Conservation (phyloP, 441 rosid genomes). For the Brassica hybrid region DNA sequence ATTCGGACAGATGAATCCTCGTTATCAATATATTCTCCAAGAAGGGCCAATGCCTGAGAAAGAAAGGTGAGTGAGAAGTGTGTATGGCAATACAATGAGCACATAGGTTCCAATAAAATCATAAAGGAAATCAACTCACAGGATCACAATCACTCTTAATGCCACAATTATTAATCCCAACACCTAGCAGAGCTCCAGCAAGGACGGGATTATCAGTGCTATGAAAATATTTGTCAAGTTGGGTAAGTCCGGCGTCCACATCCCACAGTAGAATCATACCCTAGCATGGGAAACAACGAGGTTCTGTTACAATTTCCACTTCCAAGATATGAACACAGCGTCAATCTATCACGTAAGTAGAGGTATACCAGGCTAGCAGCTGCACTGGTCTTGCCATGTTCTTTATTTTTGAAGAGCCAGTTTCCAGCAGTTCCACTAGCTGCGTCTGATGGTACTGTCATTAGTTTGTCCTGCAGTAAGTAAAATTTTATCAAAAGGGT, state of each 20-base stretch:
- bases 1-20: slow-evolving; percentile 86
- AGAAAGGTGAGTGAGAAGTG: slow-evolving; percentile 34
- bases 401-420: slow-evolving; percentile 97
- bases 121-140: slow-evolving; percentile 54
- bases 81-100: slow-evolving; percentile 6
- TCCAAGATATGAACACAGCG: slow-evolving; percentile 34
- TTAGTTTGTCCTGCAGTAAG: slow-evolving; percentile 80
- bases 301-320: slow-evolving; percentile 15
- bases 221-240: slow-evolving; percentile 91
- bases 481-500: slow-evolving; percentile 25
- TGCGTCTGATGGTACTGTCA: slow-evolving; percentile 85
- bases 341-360: slow-evolving; percentile 22
- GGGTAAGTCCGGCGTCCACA: slow-evolving; percentile 90
- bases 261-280: slow-evolving; percentile 98
- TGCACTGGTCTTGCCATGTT: slow-evolving; percentile 95
- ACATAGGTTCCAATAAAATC: slow-evolving; percentile 2
- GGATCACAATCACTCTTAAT: slow-evolving; percentile 92
- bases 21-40: slow-evolving; percentile 65
- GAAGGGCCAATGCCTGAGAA: slow-evolving; percentile 86
- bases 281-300: slow-evolving; percentile 45
- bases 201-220: slow-evolving; percentile 79
- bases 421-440: slow-evolving; percentile 72
- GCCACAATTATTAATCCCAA: slow-evolving; percentile 91
- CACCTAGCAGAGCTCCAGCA: slow-evolving; percentile 95
- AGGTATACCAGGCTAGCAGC: slow-evolving; percentile 88